Conservation (phyloP, 148 eudicot species). For the Silene uniflora region DNA sequence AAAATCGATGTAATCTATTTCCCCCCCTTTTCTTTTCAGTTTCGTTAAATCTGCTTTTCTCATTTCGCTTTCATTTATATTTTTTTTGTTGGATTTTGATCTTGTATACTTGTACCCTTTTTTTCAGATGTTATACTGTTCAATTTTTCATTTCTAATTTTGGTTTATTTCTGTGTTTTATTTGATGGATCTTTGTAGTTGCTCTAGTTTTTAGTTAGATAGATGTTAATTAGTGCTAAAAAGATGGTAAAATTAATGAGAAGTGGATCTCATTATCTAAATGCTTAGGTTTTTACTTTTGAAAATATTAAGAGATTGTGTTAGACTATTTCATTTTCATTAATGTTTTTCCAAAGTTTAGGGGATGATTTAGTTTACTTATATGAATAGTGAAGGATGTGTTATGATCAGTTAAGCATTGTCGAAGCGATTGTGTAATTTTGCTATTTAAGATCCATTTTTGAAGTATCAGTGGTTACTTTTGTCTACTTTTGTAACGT, state of each 20-base stretch:
- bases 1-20: slow-evolving; percentile 41
- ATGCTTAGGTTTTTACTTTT: no score
- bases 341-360: no score
- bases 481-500: no score
- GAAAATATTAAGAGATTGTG: no score
- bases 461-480: no score
- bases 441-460: no score
- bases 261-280: background rate
- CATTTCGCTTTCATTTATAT: background rate
- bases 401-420: no score
- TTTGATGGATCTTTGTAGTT: background rate
- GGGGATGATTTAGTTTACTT: no score
- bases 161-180: background rate
- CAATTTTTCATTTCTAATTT: background rate
- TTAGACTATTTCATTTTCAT: no score
- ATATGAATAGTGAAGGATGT: no score
- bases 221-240: background rate
- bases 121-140: background rate
- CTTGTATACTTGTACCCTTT: no score
- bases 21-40: background rate
- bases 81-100: background rate
- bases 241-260: background rate
- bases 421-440: no score
- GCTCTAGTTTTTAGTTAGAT: background rate
- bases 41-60: background rate